These are phyloP conservation scores for Scutellaria baicalensis DNA, from an alignment of 257 asterid genomes.

Conservation along the genomic window DNA sequence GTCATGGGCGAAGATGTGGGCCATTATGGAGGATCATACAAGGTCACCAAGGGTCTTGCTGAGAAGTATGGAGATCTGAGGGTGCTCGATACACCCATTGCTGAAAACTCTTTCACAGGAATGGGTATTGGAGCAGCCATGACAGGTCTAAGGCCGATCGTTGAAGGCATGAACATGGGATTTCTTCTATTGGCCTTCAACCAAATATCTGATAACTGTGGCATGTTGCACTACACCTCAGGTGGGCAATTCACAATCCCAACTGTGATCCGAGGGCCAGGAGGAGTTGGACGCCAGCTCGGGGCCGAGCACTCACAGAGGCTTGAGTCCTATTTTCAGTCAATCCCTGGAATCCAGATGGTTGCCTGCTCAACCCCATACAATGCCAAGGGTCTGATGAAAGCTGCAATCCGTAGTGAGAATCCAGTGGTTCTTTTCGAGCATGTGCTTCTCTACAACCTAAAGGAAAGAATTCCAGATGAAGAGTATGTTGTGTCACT, in stretches of 20 bases:
- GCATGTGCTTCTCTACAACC: conserved; percentile 76
- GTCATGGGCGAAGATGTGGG: conserved; percentile 84
- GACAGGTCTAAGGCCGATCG: conserved; percentile 73
- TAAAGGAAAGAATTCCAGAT: conserved; percentile 76
- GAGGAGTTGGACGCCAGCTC: conserved; percentile 87
- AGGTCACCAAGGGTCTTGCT: conserved; percentile 72
- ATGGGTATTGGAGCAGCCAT: conserved; percentile 87
- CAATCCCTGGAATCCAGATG: conserved; percentile 90
- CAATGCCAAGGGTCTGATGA: conserved; percentile 82
- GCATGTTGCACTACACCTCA: conserved; percentile 89
- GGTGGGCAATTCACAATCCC: conserved; percentile 89
- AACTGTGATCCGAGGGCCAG: conserved; percentile 78
- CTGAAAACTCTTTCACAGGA: conserved; percentile 84
- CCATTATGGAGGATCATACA: conserved; percentile 87
- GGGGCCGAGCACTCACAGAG: conserved; percentile 91
- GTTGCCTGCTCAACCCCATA: conserved; percentile 86
- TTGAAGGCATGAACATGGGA: conserved; percentile 96
- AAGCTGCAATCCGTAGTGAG: conserved; percentile 79
- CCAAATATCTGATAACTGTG: conserved; percentile 82
- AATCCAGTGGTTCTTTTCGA: conserved; percentile 80
- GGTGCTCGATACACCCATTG: conserved; percentile 87
- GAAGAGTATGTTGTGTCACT: conserved; percentile 61
- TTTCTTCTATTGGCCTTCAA: conserved; percentile 78
- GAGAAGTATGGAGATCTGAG: conserved; percentile 71
- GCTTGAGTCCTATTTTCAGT: conserved; percentile 78